phyloP scores from a whole-genome alignment of 2,329 filamentous ascomycete species.

The Epichloe glyceriae region DNA sequence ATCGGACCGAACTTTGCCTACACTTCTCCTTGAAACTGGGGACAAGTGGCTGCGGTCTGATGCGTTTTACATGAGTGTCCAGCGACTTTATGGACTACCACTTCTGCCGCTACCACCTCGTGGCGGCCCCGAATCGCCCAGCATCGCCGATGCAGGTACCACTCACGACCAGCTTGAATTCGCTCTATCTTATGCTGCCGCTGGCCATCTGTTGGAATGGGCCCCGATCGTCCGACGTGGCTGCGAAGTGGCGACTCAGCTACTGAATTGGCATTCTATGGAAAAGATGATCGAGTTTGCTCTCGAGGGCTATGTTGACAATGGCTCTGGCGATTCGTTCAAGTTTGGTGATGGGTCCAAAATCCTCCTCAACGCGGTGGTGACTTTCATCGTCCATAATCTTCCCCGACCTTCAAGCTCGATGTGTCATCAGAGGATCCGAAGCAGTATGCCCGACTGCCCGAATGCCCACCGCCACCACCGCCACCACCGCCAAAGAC shows the following conservation, averaged over 20 bases:
- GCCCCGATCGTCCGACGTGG: constrained; percentile 42
- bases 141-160: constrained; percentile 25
- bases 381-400: constrained; percentile 46
- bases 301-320: constrained; percentile 26
- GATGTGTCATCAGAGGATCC: constrained; percentile 30
- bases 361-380: constrained; percentile 38
- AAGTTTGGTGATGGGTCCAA: constrained; percentile 38
- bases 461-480: constrained; percentile 11
- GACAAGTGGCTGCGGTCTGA: constrained; percentile 42
- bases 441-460: constrained; percentile 28
- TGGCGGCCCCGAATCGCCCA: constrained; percentile 14
- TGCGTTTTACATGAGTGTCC: constrained; percentile 43
- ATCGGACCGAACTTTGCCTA: constrained; percentile 13
- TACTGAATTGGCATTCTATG: constrained; percentile 50
- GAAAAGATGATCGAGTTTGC: constrained; percentile 49
- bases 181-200: constrained; percentile 51
- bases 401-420: constrained; percentile 49
- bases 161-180: constrained; percentile 35
- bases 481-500: constrained; percentile 5
- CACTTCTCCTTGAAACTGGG: constrained; percentile 30
- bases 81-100: constrained; percentile 42
- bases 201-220: constrained; percentile 45
- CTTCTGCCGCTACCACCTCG: constrained; percentile 27
- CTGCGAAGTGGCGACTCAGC: constrained; percentile 42
- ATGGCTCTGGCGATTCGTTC: constrained; percentile 31